phyloP scores from a whole-genome alignment of 352 stramenopile species.

The Plasmopara viticola region DNA sequence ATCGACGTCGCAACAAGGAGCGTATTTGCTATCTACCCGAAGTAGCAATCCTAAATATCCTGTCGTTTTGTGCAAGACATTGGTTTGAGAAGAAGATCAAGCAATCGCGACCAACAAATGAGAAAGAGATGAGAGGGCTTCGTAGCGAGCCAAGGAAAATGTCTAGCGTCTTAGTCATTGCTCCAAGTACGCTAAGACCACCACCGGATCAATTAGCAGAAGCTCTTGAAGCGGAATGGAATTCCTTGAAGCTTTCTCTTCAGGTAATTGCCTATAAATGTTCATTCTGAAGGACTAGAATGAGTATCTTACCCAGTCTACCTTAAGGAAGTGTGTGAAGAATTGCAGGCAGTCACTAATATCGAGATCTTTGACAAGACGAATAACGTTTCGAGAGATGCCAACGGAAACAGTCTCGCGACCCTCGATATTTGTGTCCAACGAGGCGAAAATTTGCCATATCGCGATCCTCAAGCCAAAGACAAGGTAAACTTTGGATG shows the following conservation, averaged over 20 bases:
- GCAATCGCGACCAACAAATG: background rate
- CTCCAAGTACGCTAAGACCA: constrained; percentile 20
- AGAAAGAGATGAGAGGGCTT: constrained; percentile 1
- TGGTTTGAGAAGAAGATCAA: constrained; percentile 39
- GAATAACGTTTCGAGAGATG: constrained; percentile 24
- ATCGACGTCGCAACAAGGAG: constrained; percentile 24
- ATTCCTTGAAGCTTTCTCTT: constrained; percentile 17
- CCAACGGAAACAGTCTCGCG: constrained; percentile 27
- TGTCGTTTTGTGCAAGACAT: constrained; percentile 48
- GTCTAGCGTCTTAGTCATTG: constrained; percentile 1
- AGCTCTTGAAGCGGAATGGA: constrained; percentile 28
- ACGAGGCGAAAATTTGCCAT: constrained; percentile 43
- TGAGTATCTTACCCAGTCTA: background rate
- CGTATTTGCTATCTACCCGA: constrained; percentile 25
- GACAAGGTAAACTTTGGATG: constrained; percentile 29
- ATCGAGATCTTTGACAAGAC: constrained; percentile 28
- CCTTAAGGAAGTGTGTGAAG: constrained; percentile 17
- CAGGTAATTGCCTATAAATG: constrained; percentile 19
- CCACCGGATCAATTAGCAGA: constrained; percentile 29
- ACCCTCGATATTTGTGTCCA: constrained; percentile 35
- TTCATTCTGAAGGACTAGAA: background rate
- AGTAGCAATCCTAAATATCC: constrained; percentile 28
- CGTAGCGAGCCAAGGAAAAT: background rate
- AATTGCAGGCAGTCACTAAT: constrained; percentile 11
- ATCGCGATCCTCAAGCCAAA: constrained; percentile 34